These are phyloP conservation scores for sweet orange (Citrus sinensis) DNA, from an alignment of 345 rosid genomes.

Conservation along the genomic window DVS_A1.0 CM039163.1:9965001-9965500, in stretches of 20 bases:
- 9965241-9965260: conserved; percentile 51
- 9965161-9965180: conserved; percentile 51
- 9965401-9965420: conserved; percentile 68
- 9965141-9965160: conserved; percentile 47
- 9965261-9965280: conserved; percentile 61
- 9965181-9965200: conserved; percentile 56
- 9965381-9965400: conserved; percentile 69
- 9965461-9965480: conserved; percentile 23
- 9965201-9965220: conserved; percentile 51
- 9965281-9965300: conserved; percentile 50
- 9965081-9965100: conserved; percentile 64
- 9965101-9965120: conserved; percentile 44
- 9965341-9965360: conserved; percentile 61
- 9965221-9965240: conserved; percentile 71
- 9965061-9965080: conserved; percentile 48
- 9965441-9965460: not conserved
- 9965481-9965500: conserved; percentile 52
- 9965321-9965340: conserved; percentile 64
- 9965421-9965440: conserved; percentile 8
- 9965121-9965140: conserved; percentile 56
- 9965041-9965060: conserved; percentile 61
- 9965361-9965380: conserved; percentile 66
- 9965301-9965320: conserved; percentile 44
- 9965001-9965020: conserved; percentile 44
- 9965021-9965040: conserved; percentile 42